Percentiles rank a stretch among this genome's conserved stretches.
phyloP scores from a whole-genome alignment of 495 filamentous ascomycete genomes.

The Aspergillus carlsbadensis region DNA sequence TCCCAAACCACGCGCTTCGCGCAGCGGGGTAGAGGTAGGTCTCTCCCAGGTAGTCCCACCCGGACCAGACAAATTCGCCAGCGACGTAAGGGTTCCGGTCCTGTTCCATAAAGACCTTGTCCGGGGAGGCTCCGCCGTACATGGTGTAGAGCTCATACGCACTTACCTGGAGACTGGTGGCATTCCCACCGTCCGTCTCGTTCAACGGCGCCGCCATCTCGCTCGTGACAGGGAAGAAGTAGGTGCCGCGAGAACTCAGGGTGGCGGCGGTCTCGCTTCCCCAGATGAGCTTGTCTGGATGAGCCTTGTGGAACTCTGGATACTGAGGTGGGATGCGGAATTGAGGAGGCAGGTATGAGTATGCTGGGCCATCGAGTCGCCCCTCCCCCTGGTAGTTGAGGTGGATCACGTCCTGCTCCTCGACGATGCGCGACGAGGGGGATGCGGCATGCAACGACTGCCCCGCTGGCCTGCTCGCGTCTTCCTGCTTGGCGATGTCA shows the following conservation, averaged over 20 bases:
- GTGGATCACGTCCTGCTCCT: not conserved
- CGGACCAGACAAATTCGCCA: conserved; percentile 8
- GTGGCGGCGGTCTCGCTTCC: conserved; percentile 5
- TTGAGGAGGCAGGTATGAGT: no score
- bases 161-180: not conserved
- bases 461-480: not conserved
- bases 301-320: not conserved
- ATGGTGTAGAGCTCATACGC: conserved; percentile 7
- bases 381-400: conserved; percentile 16
- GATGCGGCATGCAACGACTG: not conserved
- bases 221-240: not conserved
- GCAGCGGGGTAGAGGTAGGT: not conserved
- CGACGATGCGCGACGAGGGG: not conserved
- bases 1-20: conserved; percentile 3
- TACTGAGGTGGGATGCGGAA: no score
- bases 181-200: conserved; percentile 1
- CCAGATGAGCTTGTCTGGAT: not conserved
- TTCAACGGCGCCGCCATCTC: conserved; percentile 1
- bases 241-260: not conserved
- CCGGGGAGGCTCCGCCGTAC: not conserved
- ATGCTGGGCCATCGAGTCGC: not conserved
- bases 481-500: not conserved
- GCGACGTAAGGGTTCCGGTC: conserved; percentile 5
- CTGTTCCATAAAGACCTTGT: conserved; percentile 1
- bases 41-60: conserved; percentile 10